Evolutionary conservation across 2,329 filamentous ascomycete genomes (phyloP).

Genomic region (Chalara sp.): DNA sequence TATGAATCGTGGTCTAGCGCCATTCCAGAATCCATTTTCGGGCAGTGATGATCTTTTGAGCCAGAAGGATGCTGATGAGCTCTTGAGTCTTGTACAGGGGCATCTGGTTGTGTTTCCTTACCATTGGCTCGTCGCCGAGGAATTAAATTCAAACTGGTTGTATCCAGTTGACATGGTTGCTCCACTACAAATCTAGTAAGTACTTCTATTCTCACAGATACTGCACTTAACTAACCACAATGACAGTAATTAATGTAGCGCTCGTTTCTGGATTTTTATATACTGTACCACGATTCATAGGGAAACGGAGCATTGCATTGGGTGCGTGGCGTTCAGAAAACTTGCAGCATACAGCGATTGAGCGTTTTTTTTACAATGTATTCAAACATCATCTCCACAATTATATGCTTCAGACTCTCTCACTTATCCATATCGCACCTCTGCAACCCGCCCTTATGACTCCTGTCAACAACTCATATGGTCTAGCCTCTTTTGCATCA

Average conservation of each 20-base stretch:
- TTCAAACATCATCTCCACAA: background rate
- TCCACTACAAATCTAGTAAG: constrained; percentile 94
- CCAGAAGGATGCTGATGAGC: constrained; percentile 69
- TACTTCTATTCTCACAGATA: constrained; percentile 14
- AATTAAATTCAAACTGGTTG: constrained; percentile 90
- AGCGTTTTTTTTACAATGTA: constrained; percentile 4
- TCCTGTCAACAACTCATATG: constrained; percentile 82
- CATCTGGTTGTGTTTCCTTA: constrained; percentile 90
- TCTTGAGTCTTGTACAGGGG: constrained; percentile 78
- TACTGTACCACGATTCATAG: constrained; percentile 8
- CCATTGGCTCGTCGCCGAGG: constrained; percentile 89
- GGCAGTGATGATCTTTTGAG: constrained; percentile 69
- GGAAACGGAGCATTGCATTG: constrained; percentile 2
- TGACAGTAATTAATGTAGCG: constrained; percentile 16
- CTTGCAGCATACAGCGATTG: constrained; percentile 11
- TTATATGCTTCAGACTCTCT: constrained; percentile 41
- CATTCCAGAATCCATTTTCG: constrained; percentile 33
- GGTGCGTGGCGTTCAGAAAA: constrained; percentile 3
- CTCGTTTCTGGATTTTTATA: constrained; percentile 11
- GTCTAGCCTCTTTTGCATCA: constrained; percentile 82
- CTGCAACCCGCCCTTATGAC: constrained; percentile 86
- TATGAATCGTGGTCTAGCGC: constrained; percentile 47
- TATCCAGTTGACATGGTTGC: constrained; percentile 95
- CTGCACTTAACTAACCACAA: constrained; percentile 6
- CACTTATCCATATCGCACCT: constrained; percentile 87